Percentiles rank a stretch among this genome's conserved stretches.
Conservation (phyloP, 768 basidiomycete species). For the Mrakia gelida region DNA sequence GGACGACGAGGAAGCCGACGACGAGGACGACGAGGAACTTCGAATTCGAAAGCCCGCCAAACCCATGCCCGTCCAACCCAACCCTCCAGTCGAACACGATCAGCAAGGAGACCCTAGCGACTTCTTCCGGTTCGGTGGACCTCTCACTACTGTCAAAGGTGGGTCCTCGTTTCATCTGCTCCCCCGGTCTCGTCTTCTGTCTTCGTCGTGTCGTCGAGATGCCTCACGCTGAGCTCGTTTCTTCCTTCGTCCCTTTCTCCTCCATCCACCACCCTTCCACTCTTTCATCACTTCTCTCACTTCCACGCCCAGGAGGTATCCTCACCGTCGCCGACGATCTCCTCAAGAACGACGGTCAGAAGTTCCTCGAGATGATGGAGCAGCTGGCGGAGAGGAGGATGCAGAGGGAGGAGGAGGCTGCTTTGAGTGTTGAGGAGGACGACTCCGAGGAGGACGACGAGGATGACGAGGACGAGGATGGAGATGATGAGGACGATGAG, state of each 20-base stretch:
- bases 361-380: slow-evolving; percentile 99
- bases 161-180: slow-evolving; percentile 29
- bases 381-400: slow-evolving; percentile 91
- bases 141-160: slow-evolving; percentile 65
- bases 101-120: slow-evolving; percentile 45
- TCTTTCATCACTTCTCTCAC: neutral
- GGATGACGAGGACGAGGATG: slow-evolving; percentile 47
- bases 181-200: neutral
- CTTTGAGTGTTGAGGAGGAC: slow-evolving; percentile 57
- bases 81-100: slow-evolving; percentile 24
- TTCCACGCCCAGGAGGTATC: slow-evolving; percentile 69
- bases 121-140: slow-evolving; percentile 72
- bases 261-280: neutral
- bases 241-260: neutral
- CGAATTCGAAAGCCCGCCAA: slow-evolving; percentile 14
- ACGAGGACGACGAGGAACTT: slow-evolving; percentile 55
- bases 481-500: slow-evolving; percentile 47
- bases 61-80: slow-evolving; percentile 12
- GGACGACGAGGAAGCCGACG: slow-evolving; percentile 43
- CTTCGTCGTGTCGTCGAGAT: slow-evolving; percentile 12
- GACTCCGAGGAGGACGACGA: slow-evolving; percentile 56
- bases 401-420: slow-evolving; percentile 73
- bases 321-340: slow-evolving; percentile 98
- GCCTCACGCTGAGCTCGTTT: slow-evolving; percentile 41
- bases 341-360: slow-evolving; percentile 95